phyloP scores from a whole-genome alignment of 1,284 basidiomycete genomes.

The Cutaneotrichosporon cutaneum region DNA sequence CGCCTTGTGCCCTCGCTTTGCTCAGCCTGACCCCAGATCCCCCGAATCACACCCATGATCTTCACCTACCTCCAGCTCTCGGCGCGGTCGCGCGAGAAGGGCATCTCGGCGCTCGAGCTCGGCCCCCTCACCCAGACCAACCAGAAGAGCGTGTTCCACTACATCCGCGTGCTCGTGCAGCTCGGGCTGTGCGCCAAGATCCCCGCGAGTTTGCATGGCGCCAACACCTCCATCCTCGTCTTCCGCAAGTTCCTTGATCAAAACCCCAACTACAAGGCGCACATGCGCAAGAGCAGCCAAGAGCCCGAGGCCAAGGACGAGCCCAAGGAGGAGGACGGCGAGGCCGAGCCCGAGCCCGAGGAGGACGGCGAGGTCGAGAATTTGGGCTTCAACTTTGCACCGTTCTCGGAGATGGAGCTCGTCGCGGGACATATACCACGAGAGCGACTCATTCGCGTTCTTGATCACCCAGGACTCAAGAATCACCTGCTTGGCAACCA shows the following conservation, averaged over 20 bases:
- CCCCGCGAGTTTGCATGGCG: conserved; percentile 34
- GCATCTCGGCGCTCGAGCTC: conserved; percentile 33
- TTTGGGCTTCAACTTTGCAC: conserved; percentile 34
- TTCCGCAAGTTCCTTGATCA: conserved; percentile 42
- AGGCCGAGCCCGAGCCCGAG: conserved; percentile 15
- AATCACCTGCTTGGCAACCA: conserved; percentile 43
- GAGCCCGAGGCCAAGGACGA: neutral
- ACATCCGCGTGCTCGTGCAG: conserved; percentile 39
- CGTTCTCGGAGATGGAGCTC: conserved; percentile 39
- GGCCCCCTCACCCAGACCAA: conserved; percentile 39
- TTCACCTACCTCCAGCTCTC: conserved; percentile 33
- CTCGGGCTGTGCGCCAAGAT: conserved; percentile 45
- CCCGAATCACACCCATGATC: conserved; percentile 38
- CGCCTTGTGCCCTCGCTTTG: neutral
- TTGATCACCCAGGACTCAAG: conserved; percentile 42
- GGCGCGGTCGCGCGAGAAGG: conserved; percentile 21
- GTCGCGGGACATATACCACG: conserved; percentile 39
- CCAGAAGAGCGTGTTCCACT: conserved; percentile 46
- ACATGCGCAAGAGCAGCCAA: conserved; percentile 4
- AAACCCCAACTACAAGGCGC: conserved; percentile 36
- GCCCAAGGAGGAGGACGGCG: conserved; percentile 1
- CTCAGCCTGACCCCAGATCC: conserved; percentile 30
- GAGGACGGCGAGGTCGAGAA: conserved; percentile 24
- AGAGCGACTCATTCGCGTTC: conserved; percentile 38
- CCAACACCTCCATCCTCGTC: conserved; percentile 41